Percentiles rank a stretch among this genome's conserved stretches.
Conservation (phyloP, 164 flowering plant species). For the Platanus orientalis region DNA sequence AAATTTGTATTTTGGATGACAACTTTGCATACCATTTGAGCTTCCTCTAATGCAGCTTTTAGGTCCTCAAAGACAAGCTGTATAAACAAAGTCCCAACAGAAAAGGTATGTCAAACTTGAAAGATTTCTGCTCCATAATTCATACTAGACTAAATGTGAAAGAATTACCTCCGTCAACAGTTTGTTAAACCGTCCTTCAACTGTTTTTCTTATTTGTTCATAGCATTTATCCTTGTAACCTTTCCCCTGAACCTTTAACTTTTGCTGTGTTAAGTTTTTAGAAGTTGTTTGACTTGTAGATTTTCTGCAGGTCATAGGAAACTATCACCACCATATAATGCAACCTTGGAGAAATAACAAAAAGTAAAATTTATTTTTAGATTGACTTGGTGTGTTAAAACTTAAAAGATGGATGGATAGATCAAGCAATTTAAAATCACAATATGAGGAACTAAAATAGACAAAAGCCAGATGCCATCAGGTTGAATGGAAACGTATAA, state of each 20-base stretch:
- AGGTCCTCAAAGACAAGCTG: conserved; percentile 84
- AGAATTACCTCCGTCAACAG: conserved; percentile 66
- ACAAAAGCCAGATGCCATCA: not conserved
- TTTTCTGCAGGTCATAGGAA: conserved; percentile 41
- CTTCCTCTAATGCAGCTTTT: conserved; percentile 94
- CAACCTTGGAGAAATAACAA: not conserved
- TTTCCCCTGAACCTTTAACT: conserved; percentile 82
- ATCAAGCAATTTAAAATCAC: not conserved
- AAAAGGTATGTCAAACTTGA: not conserved
- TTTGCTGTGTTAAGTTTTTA: conserved; percentile 57
- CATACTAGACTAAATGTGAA: not conserved
- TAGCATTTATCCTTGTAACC: conserved; percentile 97
- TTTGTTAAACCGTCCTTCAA: conserved; percentile 74
- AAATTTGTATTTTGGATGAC: not conserved
- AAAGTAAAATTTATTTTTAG: not conserved
- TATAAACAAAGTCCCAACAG: conserved; percentile 19
- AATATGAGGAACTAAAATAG: not conserved
- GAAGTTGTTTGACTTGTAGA: conserved; percentile 46
- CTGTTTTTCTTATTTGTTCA: conserved; percentile 83
- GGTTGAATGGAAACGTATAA: not conserved
- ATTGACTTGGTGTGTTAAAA: not conserved
- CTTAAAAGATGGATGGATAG: not conserved
- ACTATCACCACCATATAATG: not conserved
- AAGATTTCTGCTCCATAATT: not conserved
- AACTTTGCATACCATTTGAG: conserved; percentile 57